A percentile compares a stretch with the other conserved stretches of the same genome.
phyloP scores from a whole-genome alignment of 2,329 filamentous ascomycete species.

The Pseudogymnoascus sp. region DNA sequence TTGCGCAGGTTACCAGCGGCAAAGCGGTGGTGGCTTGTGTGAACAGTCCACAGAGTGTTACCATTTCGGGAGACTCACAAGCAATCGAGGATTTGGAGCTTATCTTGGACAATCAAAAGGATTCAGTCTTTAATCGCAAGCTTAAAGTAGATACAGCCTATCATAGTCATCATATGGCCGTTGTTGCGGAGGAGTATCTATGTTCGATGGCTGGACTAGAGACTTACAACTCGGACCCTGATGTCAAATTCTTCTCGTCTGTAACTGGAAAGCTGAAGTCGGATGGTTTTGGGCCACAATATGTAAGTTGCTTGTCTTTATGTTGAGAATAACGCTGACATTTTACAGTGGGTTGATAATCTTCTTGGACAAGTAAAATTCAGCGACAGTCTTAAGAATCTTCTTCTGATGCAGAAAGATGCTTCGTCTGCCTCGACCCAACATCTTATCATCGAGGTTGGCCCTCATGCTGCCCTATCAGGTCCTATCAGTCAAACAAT shows the following conservation, averaged over 20 bases:
- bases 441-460: conserved; percentile 26
- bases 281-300: neutral
- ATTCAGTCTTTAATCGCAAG: conserved; percentile 15
- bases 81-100: conserved; percentile 12
- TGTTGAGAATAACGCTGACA: neutral
- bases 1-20: conserved; percentile 7
- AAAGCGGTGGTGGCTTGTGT: conserved; percentile 28
- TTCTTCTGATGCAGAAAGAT: conserved; percentile 1
- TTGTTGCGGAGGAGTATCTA: conserved; percentile 23
- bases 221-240: neutral
- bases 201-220: neutral
- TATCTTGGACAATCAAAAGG: conserved; percentile 12
- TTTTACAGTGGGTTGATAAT: conserved; percentile 8
- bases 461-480: conserved; percentile 31
- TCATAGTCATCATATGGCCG: conserved; percentile 28
- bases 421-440: conserved; percentile 9
- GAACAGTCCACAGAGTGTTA: conserved; percentile 23
- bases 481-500: conserved; percentile 27
- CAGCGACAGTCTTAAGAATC: conserved; percentile 12
- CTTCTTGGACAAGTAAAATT: conserved; percentile 4
- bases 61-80: conserved; percentile 18
- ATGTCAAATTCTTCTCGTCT: conserved; percentile 34
- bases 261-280: conserved; percentile 26
- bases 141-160: conserved; percentile 22
- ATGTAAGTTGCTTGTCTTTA: neutral